Conservation (phyloP, 2,329 filamentous ascomycete genomes). For the Exophiala calicioides region DNA sequence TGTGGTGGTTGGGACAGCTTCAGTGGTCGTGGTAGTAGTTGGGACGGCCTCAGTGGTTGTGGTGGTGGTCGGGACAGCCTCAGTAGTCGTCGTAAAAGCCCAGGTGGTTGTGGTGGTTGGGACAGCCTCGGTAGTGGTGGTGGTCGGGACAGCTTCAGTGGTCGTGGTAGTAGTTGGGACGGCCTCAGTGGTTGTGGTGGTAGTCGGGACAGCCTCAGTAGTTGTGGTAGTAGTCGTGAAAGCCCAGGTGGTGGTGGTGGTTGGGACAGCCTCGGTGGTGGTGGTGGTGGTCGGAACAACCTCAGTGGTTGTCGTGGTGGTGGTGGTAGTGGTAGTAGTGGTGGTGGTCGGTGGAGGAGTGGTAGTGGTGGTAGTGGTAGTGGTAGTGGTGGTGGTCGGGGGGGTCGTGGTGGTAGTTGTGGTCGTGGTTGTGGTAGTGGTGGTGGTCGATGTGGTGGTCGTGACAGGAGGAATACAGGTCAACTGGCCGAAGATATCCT, state of each 20-base stretch:
- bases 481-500: constrained; percentile 42
- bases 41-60: constrained; percentile 4
- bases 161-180: constrained; percentile 1
- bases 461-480: constrained; percentile 17
- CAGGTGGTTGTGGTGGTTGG: constrained; percentile 6
- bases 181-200: not conserved
- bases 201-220: not conserved
- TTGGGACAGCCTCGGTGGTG: not conserved
- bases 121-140: not conserved
- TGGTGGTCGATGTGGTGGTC: constrained; percentile 19
- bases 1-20: not conserved
- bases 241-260: constrained; percentile 1
- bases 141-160: not conserved
- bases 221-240: constrained; percentile 16
- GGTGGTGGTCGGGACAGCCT: not conserved
- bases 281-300: constrained; percentile 5
- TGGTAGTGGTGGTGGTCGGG: constrained; percentile 14
- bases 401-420: constrained; percentile 11
- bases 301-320: constrained; percentile 9
- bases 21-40: constrained; percentile 1
- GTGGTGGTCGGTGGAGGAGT: constrained; percentile 19
- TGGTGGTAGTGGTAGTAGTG: constrained; percentile 14
- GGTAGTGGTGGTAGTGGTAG: constrained; percentile 15
- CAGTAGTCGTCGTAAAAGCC: not conserved
- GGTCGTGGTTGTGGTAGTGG: constrained; percentile 21